Base-by-base conservation (phyloP, 352 stramenopile genomes). In the Pythium brachiatum region DNA sequence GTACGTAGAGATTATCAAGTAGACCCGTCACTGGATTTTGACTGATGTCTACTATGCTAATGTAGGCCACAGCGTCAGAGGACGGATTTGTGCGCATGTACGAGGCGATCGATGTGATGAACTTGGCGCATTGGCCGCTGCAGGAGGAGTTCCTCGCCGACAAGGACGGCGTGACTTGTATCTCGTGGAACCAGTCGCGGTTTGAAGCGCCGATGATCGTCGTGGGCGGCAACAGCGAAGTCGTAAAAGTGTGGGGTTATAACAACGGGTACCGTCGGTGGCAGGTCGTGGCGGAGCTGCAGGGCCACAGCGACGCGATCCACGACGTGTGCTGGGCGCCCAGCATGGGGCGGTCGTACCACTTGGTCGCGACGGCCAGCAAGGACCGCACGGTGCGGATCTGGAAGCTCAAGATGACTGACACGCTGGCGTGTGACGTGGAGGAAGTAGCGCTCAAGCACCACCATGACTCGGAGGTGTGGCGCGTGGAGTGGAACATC, bases 401-500 rank as follows among this genome's bases (percentile, higher is more conserved):
- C 73, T 97, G 79, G 90, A 78, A 89, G 52, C 79, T 96, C 15
- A 85, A 70, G 68, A 90, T 89, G 64, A 77, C 79, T 44, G 81
- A 86, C n/a, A 79, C 82, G 27, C 66, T 91, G 47, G 72, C 84
- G 66, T 86, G 79, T 16, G 74, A 88, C 29, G 80, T 93, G 21
- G 79, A 92, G 46, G 69, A 92, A 56, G 74, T 94, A 3, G 83
- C 83, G 20, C 69, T 84, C 16, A 91, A 92, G 62, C 81, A 94
- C 59, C 86, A 95, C 65, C 83, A 92, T 73, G 79, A 90, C 72
- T 92, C 78, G 68, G 85, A 98, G 64, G 89, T 98, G 25, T 99
- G 96, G 96, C 86, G 93, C 38, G 96, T 97, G 53, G 89, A 98
- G 73, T 99, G 94, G 94, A 98, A 98, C 66, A 87, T 99, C 41